These are phyloP conservation scores for Prunella vulgaris DNA, from an alignment of 257 asterid genomes.

Conservation along the genomic window DNA sequence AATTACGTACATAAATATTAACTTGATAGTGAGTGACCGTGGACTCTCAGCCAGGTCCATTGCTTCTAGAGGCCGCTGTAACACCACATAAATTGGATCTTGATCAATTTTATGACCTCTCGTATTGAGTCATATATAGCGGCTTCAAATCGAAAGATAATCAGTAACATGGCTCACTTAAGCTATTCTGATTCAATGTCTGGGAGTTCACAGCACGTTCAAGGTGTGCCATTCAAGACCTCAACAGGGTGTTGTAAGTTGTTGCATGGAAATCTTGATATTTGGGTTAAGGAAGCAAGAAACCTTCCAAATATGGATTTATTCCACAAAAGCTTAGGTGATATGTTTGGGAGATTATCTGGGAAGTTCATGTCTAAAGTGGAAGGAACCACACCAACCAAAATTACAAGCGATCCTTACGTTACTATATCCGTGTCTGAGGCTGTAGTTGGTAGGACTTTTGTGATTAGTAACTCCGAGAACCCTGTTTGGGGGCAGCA, in stretches of 20 bases:
- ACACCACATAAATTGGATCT: constrained; percentile 13
- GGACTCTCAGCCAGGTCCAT: too few species aligned
- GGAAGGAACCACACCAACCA: constrained; percentile 34
- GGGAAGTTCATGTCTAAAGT: constrained; percentile 42
- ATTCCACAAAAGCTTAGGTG: constrained; percentile 62
- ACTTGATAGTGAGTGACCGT: too few species aligned
- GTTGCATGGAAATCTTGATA: constrained; percentile 79
- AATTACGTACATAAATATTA: too few species aligned
- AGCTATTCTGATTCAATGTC: constrained; percentile 53
- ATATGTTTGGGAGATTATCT: constrained; percentile 46
- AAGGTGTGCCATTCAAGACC: constrained; percentile 65
- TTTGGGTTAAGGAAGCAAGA: constrained; percentile 64
- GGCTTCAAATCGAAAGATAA: neutral
- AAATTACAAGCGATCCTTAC: constrained; percentile 78
- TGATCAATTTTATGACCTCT: constrained; percentile 16
- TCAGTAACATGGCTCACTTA: constrained; percentile 48
- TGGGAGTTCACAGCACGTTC: constrained; percentile 61
- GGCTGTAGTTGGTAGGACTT: constrained; percentile 75
- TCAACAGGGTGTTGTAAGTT: constrained; percentile 48
- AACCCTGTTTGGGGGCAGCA: constrained; percentile 82
- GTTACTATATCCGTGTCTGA: constrained; percentile 61
- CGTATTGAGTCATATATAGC: neutral
- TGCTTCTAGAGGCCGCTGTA: too few species aligned
- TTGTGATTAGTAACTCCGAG: constrained; percentile 59
- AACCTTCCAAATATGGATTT: constrained; percentile 83